Conservation (phyloP, 306 rosid species). For the Castanea sativa region DNA sequence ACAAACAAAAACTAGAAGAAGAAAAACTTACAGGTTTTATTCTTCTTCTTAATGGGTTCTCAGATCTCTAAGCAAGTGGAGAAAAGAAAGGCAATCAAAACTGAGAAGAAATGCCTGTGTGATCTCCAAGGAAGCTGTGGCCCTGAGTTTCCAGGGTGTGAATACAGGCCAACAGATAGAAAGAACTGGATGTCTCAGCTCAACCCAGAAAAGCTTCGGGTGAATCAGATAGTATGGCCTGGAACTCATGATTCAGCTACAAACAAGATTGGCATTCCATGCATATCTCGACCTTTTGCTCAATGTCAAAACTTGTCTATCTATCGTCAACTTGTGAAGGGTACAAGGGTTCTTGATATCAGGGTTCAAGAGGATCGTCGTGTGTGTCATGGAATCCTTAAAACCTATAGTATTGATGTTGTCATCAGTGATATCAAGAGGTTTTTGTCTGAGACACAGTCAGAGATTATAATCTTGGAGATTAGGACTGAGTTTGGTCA, state of each 20-base stretch:
- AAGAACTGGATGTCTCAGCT: slow-evolving; percentile 76
- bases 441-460: slow-evolving; percentile 57
- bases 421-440: slow-evolving; percentile 57
- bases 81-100: slow-evolving; percentile 44
- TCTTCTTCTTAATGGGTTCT: slow-evolving; percentile 60
- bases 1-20: background rate
- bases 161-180: slow-evolving; percentile 60
- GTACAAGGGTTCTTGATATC: slow-evolving; percentile 62
- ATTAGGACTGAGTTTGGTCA: slow-evolving; percentile 79
- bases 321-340: slow-evolving; percentile 59
- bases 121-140: slow-evolving; percentile 45
- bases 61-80: slow-evolving; percentile 52
- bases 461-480: slow-evolving; percentile 75
- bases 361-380: slow-evolving; percentile 62
- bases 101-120: slow-evolving; percentile 43
- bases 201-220: slow-evolving; percentile 39
- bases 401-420: slow-evolving; percentile 57
- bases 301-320: slow-evolving; percentile 81
- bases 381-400: slow-evolving; percentile 78
- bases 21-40: background rate
- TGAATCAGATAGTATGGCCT: slow-evolving; percentile 76
- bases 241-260: slow-evolving; percentile 95
- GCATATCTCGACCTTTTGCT: slow-evolving; percentile 81
- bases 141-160: slow-evolving; percentile 53
- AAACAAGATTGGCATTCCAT: slow-evolving; percentile 67